Conservation (phyloP, 257 asterid genomes). For the Nicotiana undulata region DNA sequence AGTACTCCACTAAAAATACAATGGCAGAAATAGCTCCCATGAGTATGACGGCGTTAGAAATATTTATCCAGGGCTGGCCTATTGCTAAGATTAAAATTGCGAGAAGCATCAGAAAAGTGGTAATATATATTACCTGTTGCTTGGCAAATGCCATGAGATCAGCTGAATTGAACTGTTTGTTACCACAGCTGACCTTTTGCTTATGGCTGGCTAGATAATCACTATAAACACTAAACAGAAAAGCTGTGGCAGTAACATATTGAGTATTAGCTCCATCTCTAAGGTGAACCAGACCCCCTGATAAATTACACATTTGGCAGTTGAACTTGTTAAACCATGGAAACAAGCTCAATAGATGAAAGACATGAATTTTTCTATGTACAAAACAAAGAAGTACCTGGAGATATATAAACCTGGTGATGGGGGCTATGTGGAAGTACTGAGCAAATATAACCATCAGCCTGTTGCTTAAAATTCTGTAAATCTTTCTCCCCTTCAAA, state of each 20-base stretch:
- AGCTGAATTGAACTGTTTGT: constrained; percentile 20
- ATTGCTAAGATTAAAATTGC: neutral
- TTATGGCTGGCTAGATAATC: constrained; percentile 40
- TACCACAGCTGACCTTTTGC: constrained; percentile 41
- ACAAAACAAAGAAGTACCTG: constrained; percentile 30
- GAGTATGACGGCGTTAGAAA: neutral
- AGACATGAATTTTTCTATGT: neutral
- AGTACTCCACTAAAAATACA: too few species aligned
- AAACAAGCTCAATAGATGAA: neutral
- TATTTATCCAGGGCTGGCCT: neutral
- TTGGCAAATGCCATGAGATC: constrained; percentile 46
- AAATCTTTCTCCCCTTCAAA: constrained; percentile 50
- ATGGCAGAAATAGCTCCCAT: neutral
- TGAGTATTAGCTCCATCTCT: constrained; percentile 89
- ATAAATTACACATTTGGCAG: neutral
- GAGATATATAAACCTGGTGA: constrained; percentile 54
- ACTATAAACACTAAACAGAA: constrained; percentile 51
- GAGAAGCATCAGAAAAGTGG: neutral
- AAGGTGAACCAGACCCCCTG: constrained; percentile 61
- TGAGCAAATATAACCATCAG: constrained; percentile 59
- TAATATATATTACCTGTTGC: constrained; percentile 41
- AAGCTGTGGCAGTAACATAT: constrained; percentile 60
- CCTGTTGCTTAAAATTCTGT: constrained; percentile 44
- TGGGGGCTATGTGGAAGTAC: constrained; percentile 61
- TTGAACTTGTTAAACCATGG: neutral